Base-by-base conservation (phyloP, 768 basidiomycete genomes). In the Cubamyces lactineus region DNA sequence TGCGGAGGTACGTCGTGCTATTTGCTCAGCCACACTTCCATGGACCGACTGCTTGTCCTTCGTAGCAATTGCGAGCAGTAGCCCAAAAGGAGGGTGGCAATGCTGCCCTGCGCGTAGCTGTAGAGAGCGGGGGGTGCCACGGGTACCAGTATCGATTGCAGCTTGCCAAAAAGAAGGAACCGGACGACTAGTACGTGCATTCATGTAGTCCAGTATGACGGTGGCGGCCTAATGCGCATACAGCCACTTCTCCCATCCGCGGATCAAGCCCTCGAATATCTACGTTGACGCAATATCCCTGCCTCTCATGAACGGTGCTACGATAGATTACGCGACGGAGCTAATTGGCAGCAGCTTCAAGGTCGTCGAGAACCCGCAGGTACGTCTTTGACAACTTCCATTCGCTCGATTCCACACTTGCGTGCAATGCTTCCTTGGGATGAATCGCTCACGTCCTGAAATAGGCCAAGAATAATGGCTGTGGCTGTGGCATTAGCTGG, bases 401-500 rank as follows among this genome's bases (percentile, higher is more conserved):
- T 11, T 16, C 34, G 28, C 6, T n/a, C 23, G 15, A 39, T 16
- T 5, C 16, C 48, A 24, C 11, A 28, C 40, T 19, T 13, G 47
- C 21, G 17, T 15, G 24, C 34, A 5, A 34, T 34, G 6, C 28
- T 47, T 21, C n/a, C 34, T 34, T 34, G 34, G 11, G 34, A 34
- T 34, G 34, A 3, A 24, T 16, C 19, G 3, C 3, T 23, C 13
- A 39, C 21, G n/a, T 30, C 45, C 15, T 53, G 5, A 15, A 39
- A 4, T 49, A 93, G 73, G 90, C 96, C 0, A 89, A 93, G 66
- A 93, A 93, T 1, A 85, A 83, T 47, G 92, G 92, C 0, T 98
- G 96, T 64, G 96, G 96, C 1, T 99, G 96, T 69, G 96, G 96
- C 16, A 88, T 98, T 21, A 96, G 94, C 71, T 97, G 94, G 95